Conservation (phyloP, 1,284 basidiomycete species). For the Acaromyces ingoldii region DNA sequence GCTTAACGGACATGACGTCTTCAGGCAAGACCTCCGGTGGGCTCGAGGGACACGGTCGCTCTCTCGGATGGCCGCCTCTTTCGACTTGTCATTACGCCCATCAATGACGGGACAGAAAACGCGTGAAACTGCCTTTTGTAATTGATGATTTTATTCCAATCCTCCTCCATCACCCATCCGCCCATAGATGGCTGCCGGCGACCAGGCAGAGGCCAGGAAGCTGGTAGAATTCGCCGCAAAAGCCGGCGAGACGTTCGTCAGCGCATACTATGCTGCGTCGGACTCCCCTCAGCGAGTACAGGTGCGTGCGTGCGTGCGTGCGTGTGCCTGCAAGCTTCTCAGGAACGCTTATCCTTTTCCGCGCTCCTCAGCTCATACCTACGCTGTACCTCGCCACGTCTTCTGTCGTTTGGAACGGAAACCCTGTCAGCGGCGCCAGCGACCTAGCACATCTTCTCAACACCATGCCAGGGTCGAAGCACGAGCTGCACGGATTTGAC, state of each 20-base stretch:
- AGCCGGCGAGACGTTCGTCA: conserved; percentile 46
- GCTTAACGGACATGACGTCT: too few species aligned
- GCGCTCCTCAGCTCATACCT: conserved; percentile 26
- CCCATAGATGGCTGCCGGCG: background rate
- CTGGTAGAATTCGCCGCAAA: conserved; percentile 40
- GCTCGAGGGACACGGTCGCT: too few species aligned
- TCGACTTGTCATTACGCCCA: too few species aligned
- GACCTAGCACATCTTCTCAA: conserved; percentile 38
- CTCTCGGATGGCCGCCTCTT: too few species aligned
- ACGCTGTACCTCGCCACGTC: conserved; percentile 43
- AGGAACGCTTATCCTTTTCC: background rate
- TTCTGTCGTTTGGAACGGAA: conserved; percentile 49
- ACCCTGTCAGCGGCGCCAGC: conserved; percentile 41
- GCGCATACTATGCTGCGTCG: conserved; percentile 48
- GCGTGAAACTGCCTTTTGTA: too few species aligned
- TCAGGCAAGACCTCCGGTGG: too few species aligned
- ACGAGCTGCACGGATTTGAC: conserved; percentile 47
- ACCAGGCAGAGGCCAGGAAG: conserved; percentile 4
- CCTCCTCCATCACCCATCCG: too few species aligned
- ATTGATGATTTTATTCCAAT: too few species aligned
- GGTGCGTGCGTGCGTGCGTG: background rate
- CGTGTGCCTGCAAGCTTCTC: background rate
- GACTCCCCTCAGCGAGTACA: conserved; percentile 43
- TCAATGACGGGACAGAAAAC: too few species aligned
- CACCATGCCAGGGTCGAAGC: conserved; percentile 43